A percentile compares a stretch with the other conserved stretches of the same genome.
Evolutionary conservation across 2,329 filamentous ascomycete genomes (phyloP).

Genomic region (Arthroderma uncinatum): DNA sequence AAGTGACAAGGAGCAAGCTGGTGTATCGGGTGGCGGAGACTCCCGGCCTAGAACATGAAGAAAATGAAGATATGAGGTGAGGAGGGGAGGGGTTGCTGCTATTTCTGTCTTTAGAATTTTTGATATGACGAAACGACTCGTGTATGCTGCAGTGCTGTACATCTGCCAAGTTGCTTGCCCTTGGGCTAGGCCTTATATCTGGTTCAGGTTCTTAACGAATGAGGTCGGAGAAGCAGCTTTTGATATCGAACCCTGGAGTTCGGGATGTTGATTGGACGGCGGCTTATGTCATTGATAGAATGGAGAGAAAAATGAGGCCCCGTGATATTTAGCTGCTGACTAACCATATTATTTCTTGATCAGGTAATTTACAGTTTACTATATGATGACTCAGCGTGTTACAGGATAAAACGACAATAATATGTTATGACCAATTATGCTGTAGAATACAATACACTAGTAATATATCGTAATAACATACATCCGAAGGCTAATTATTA

Average conservation of each 20-base stretch:
- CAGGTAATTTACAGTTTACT: too few species aligned
- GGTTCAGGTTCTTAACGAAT: not conserved
- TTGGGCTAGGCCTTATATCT: not conserved
- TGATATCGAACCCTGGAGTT: not conserved
- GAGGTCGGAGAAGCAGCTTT: not conserved
- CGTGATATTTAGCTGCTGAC: too few species aligned
- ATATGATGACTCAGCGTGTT: too few species aligned
- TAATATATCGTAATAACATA: too few species aligned
- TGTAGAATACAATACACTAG: too few species aligned
- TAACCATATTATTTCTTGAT: not conserved
- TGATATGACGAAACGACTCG: constrained; percentile 1
- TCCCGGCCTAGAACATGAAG: not conserved
- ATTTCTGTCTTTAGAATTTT: not conserved
- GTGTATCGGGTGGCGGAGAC: constrained; percentile 11
- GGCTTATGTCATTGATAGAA: not conserved
- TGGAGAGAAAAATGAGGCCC: too few species aligned
- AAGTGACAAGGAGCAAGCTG: constrained; percentile 17
- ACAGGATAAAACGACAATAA: too few species aligned
- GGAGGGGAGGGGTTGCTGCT: not conserved
- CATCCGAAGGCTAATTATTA: too few species aligned
- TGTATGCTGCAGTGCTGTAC: not conserved
- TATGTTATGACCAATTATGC: too few species aligned
- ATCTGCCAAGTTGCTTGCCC: not conserved
- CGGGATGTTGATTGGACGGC: not conserved
- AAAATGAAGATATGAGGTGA: not conserved